Evolutionary conservation across 768 basidiomycete genomes (phyloP), one percentile per base, ranked within the genome.

Genomic region (Holtermannia corniformis): DNA sequence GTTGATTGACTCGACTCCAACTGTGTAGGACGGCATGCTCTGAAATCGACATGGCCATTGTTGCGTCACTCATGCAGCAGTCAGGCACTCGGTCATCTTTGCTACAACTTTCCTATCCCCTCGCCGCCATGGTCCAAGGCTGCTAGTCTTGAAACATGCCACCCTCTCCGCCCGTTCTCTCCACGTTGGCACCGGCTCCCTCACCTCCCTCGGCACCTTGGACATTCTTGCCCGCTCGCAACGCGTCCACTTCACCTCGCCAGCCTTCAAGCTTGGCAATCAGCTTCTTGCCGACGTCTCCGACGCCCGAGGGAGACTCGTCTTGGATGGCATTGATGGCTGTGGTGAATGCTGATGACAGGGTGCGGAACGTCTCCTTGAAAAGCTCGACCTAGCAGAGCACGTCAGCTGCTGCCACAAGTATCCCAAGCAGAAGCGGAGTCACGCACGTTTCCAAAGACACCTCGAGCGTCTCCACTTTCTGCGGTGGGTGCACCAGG

Each of bases 381-480:
- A 70, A 70, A 41, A 65, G 48, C 47, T 63, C 45, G 14, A 62
- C 65, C 71, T 72, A 47, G 45, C 11, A 19, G 5, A 10, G 12
- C 12, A 14, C 24, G 25, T n/a, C 24, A 44, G 44, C 14, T 26
- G 26, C 26, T 12, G 48, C 48, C 13, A 27, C 48, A 40, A 21
- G 44, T 32, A 49, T n/a, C 14, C 21, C 12, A 22, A 40, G 3
- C 28, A 41, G 23, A 13, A n/a, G 5, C 4, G 32, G 14, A 46
- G 14, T 19, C 5, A 60, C 68, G 58, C 40, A 72, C 71, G 47
- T 72, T 72, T 28, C 63, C 61, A 44, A 72, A 72, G 0, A 72
- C 61, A 5, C 65, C 62, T 47, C 67, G 49, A 14, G 65, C 66
- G 44, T 63, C 58, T 1, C 62, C 68, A 20, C 57, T 63, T 16